phyloP scores from a whole-genome alignment of 768 basidiomycete genomes.

The Hericium coralloides region DNA sequence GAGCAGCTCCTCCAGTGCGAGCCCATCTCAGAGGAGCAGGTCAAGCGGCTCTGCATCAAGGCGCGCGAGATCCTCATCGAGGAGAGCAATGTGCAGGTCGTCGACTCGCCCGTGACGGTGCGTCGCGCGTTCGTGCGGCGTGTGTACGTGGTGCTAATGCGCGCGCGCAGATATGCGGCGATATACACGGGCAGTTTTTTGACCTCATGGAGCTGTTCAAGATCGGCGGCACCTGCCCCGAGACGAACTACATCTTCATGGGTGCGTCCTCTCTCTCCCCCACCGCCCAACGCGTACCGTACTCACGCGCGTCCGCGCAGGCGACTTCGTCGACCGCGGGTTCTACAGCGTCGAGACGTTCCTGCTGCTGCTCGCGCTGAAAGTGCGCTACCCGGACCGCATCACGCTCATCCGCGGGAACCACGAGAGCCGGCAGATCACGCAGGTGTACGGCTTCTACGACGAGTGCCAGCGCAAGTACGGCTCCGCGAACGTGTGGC shows the following conservation, averaged over 20 bases:
- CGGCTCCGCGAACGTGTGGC: slow-evolving; percentile 88
- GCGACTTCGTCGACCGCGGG: slow-evolving; percentile 96
- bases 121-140: slow-evolving; percentile 22
- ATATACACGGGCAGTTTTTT: slow-evolving; percentile 97
- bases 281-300: background rate
- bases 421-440: slow-evolving; percentile 96
- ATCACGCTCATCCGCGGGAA: slow-evolving; percentile 97
- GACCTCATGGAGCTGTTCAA: slow-evolving; percentile 95
- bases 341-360: slow-evolving; percentile 98
- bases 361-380: slow-evolving; percentile 86
- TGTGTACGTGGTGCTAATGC: slow-evolving; percentile 19
- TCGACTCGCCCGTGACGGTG: slow-evolving; percentile 94
- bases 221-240: slow-evolving; percentile 86
- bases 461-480: slow-evolving; percentile 98
- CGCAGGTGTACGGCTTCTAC: slow-evolving; percentile 90
- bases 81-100: slow-evolving; percentile 94
- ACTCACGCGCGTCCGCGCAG: slow-evolving; percentile 33
- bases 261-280: slow-evolving; percentile 36
- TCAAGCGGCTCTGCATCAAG: slow-evolving; percentile 91
- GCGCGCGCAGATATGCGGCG: slow-evolving; percentile 67
- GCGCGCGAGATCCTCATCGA: slow-evolving; percentile 96
- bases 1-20: slow-evolving; percentile 90
- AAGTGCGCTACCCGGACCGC: slow-evolving; percentile 94
- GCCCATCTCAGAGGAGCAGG: slow-evolving; percentile 91
- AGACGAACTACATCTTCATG: slow-evolving; percentile 96